These are phyloP conservation scores for Cystofilobasidium bisporidii DNA, from an alignment of 768 basidiomycete species.

Conservation along the genomic window DNA sequence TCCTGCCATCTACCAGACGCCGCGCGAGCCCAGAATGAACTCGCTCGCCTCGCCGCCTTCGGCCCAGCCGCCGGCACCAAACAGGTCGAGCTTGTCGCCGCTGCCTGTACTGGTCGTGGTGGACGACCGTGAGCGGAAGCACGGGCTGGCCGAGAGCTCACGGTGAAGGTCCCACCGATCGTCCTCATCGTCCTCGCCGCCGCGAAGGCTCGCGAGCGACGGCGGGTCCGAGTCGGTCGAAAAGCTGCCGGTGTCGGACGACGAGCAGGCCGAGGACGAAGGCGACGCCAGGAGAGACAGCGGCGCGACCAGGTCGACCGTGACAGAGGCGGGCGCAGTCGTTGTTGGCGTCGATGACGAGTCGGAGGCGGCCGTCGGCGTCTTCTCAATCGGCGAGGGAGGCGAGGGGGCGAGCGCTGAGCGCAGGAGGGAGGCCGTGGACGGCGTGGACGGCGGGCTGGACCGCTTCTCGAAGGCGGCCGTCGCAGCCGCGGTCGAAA, in stretches of 20 bases:
- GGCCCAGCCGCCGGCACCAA: neutral
- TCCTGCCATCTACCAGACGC: too few species aligned
- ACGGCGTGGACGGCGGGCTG: neutral
- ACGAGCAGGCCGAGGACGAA: conserved; percentile 5
- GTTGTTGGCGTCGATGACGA: neutral
- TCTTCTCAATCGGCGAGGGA: neutral
- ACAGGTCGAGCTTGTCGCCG: neutral
- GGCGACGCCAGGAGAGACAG: neutral
- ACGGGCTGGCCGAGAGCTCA: too few species aligned
- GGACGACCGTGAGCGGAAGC: too few species aligned
- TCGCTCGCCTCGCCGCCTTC: neutral
- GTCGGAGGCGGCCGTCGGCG: neutral
- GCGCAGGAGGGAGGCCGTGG: neutral
- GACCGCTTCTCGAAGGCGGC: neutral
- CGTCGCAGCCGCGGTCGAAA: neutral
- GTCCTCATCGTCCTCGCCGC: neutral
- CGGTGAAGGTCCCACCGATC: neutral
- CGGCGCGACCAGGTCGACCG: neutral
- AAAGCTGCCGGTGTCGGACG: neutral
- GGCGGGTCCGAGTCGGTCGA: conserved; percentile 9
- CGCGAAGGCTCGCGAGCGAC: neutral
- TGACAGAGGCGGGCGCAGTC: neutral
- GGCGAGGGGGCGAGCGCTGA: neutral
- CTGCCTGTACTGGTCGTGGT: too few species aligned
- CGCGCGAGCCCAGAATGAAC: neutral